Conservation (phyloP, 2,329 filamentous ascomycete species). For the Fusarium dimerum region DNA sequence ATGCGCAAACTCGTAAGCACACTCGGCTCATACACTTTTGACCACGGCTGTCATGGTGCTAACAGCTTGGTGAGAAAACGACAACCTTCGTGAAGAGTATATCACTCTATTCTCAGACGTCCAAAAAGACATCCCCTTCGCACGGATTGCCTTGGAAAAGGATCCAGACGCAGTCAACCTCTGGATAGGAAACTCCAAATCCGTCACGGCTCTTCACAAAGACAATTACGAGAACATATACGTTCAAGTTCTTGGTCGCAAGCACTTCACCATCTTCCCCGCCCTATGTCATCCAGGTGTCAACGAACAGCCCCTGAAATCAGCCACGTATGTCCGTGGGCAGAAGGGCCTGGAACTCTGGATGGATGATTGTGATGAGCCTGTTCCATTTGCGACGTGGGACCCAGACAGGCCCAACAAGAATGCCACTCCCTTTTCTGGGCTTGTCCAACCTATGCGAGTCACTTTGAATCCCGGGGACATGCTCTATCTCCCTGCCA, state of each 20-base stretch:
- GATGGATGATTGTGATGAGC: constrained; percentile 35
- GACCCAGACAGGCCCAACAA: constrained; percentile 63
- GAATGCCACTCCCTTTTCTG: constrained; percentile 59
- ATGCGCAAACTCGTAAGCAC: constrained; percentile 70
- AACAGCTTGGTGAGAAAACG: constrained; percentile 61
- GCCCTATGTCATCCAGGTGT: constrained; percentile 70
- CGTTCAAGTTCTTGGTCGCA: constrained; percentile 71
- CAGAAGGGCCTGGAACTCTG: constrained; percentile 30
- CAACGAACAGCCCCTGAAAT: constrained; percentile 58
- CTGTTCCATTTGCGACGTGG: constrained; percentile 71
- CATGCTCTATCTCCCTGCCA: constrained; percentile 78
- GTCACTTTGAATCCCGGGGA: constrained; percentile 73
- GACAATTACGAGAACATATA: constrained; percentile 88
- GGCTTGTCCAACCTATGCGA: constrained; percentile 59
- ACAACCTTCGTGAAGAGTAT: constrained; percentile 79
- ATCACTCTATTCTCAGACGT: constrained; percentile 61
- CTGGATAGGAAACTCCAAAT: constrained; percentile 76
- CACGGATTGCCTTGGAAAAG: constrained; percentile 67
- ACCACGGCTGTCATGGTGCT: not conserved
- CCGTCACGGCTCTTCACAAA: constrained; percentile 72
- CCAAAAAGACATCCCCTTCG: constrained; percentile 67
- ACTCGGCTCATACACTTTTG: not conserved
- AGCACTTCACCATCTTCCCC: constrained; percentile 76
- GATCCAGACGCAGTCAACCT: constrained; percentile 76
- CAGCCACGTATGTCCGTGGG: constrained; percentile 59